phyloP scores from a whole-genome alignment of 1,284 basidiomycete genomes.

The Malassezia equina region DNA sequence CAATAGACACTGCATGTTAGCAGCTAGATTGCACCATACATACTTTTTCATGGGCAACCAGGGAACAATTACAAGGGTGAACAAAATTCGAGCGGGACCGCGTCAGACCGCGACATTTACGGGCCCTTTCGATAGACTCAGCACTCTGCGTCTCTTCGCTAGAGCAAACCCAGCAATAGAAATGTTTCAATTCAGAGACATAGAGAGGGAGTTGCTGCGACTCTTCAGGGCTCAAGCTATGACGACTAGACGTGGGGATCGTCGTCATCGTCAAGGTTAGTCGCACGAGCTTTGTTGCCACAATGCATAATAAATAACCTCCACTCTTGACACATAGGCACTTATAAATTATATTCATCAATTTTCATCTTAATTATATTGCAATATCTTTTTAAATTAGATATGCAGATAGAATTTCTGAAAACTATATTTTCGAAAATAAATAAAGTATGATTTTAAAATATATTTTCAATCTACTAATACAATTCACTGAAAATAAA shows the following conservation, averaged over 20 bases:
- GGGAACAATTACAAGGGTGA: conserved; percentile 15
- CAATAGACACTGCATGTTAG: conserved; percentile 9
- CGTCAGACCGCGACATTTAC: background rate
- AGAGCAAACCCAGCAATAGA: conserved; percentile 16
- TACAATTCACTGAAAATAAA: too few relatives aligned
- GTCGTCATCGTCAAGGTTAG: background rate
- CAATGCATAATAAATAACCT: background rate
- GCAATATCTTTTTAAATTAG: too few relatives aligned
- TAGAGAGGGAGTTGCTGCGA: background rate
- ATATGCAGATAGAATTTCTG: background rate
- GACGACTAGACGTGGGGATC: background rate
- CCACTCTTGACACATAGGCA: background rate
- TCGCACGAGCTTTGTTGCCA: background rate
- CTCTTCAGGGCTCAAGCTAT: too few relatives aligned
- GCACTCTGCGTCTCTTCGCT: conserved; percentile 1
- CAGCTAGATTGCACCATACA: background rate
- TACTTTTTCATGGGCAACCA: conserved; percentile 18
- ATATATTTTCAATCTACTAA: background rate
- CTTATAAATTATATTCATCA: background rate
- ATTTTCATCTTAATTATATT: too few relatives aligned
- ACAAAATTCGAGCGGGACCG: conserved; percentile 9
- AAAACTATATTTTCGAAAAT: too few relatives aligned
- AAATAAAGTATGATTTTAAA: too few relatives aligned
- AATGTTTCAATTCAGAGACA: conserved; percentile 1
- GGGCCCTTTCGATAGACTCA: background rate